phyloP scores from a whole-genome alignment of 805 yeast genomes.

The Saturnispora silvae region DNA sequence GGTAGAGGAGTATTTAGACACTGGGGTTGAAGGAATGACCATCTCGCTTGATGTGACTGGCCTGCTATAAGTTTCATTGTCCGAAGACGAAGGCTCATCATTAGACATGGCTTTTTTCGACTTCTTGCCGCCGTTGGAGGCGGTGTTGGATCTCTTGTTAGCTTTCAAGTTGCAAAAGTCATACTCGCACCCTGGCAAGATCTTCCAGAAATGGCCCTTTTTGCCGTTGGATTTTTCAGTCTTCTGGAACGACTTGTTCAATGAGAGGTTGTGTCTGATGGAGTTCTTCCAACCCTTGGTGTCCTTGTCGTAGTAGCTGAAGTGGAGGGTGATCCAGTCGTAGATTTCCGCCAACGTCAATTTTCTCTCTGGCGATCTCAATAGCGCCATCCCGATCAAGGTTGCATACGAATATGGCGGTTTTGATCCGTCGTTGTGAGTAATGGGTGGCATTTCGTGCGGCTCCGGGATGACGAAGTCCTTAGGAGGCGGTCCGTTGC shows the following conservation, averaged over 20 bases:
- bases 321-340: slow-evolving; percentile 82
- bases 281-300: slow-evolving; percentile 98
- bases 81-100: slow-evolving; percentile 4
- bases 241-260: slow-evolving; percentile 87
- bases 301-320: slow-evolving; percentile 68
- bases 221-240: slow-evolving; percentile 86
- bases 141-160: slow-evolving; percentile 25
- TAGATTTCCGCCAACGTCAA: slow-evolving; percentile 79
- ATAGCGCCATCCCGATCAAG: slow-evolving; percentile 83
- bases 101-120: neutral
- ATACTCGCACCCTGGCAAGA: slow-evolving; percentile 71
- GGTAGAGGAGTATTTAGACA: slow-evolving; percentile 2
- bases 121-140: slow-evolving; percentile 4
- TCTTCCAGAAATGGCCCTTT: slow-evolving; percentile 89
- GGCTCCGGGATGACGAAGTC: slow-evolving; percentile 27
- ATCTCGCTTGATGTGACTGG: neutral
- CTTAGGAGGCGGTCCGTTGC: too few relatives aligned
- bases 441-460: slow-evolving; percentile 30
- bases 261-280: slow-evolving; percentile 84
- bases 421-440: slow-evolving; percentile 45
- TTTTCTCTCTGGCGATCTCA: slow-evolving; percentile 64
- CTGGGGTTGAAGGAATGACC: slow-evolving; percentile 6
- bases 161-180: slow-evolving; percentile 62
- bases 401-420: slow-evolving; percentile 95
- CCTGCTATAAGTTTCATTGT: neutral